Evolutionary conservation across 2,329 filamentous ascomycete species (phyloP).

Genomic region (Rutstroemia sp.): DNA sequence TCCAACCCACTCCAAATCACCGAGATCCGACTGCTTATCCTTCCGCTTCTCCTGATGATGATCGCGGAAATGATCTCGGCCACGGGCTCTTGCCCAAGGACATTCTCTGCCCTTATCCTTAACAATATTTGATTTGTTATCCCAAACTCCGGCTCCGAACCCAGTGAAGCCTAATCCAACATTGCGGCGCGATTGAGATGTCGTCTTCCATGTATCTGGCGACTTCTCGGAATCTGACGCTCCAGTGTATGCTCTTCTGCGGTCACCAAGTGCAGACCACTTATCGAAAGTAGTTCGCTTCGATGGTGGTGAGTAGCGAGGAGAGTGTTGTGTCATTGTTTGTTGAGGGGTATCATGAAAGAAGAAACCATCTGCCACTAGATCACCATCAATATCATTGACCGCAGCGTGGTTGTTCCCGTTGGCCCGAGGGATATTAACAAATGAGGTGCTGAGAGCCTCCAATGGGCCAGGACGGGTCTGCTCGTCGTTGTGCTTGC

Average conservation of each 20-base stretch:
- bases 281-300: conserved; percentile 66
- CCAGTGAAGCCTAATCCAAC: conserved; percentile 40
- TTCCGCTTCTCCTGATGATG: conserved; percentile 34
- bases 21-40: conserved; percentile 46
- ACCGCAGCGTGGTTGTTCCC: conserved; percentile 33
- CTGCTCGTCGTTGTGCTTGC: conserved; percentile 39
- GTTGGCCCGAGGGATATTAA: conserved; percentile 38
- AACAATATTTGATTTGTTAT: conserved; percentile 28
- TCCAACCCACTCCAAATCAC: conserved; percentile 90
- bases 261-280: conserved; percentile 82
- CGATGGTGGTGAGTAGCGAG: conserved; percentile 57
- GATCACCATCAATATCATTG: conserved; percentile 53
- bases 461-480: conserved; percentile 45
- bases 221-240: conserved; percentile 43
- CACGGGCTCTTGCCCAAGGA: conserved; percentile 40
- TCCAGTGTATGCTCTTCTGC: conserved; percentile 60
- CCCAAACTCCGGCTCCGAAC: conserved; percentile 33
- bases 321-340: conserved; percentile 11
- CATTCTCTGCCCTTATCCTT: conserved; percentile 36
- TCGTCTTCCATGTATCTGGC: conserved; percentile 37
- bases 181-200: conserved; percentile 32
- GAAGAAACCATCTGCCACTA: conserved; percentile 63
- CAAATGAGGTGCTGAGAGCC: conserved; percentile 43
- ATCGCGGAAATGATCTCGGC: conserved; percentile 35
- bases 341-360: conserved; percentile 54